These are phyloP conservation scores for Floccularia luteovirens DNA, from an alignment of 768 basidiomycete species.

Conservation along the genomic window DNA sequence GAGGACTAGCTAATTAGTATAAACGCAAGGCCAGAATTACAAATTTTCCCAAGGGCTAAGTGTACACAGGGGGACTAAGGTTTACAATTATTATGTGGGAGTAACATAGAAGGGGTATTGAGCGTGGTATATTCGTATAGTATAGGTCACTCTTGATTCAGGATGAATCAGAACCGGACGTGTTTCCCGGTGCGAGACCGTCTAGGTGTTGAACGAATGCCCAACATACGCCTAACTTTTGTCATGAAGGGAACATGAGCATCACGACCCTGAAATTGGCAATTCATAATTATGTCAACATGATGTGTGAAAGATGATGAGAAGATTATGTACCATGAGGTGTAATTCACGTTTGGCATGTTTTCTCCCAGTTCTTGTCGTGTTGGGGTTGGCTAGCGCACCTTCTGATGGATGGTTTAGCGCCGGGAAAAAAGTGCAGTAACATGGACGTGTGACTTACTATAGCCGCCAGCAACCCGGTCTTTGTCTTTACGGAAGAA, in stretches of 20 bases:
- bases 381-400: constrained; percentile 44
- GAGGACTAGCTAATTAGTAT: too few species aligned
- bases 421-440: background rate
- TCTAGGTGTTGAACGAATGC: constrained; percentile 38
- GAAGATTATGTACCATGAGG: constrained; percentile 29
- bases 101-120: background rate
- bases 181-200: constrained; percentile 7
- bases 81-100: too few species aligned
- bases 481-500: constrained; percentile 32
- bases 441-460: constrained; percentile 18
- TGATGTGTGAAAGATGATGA: constrained; percentile 1
- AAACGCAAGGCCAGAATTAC: too few species aligned
- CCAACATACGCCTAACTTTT: constrained; percentile 42
- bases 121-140: background rate
- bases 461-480: constrained; percentile 40
- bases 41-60: too few species aligned
- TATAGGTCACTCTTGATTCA: background rate
- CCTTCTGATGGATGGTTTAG: constrained; percentile 23
- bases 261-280: constrained; percentile 28
- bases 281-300: background rate
- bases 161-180: background rate
- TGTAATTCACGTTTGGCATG: constrained; percentile 38
- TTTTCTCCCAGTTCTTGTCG: constrained; percentile 33
- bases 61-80: too few species aligned
- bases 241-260: constrained; percentile 44